Conservation (phyloP, 805 yeast genomes). For the Ogataea trehaloabstinens region DNA sequence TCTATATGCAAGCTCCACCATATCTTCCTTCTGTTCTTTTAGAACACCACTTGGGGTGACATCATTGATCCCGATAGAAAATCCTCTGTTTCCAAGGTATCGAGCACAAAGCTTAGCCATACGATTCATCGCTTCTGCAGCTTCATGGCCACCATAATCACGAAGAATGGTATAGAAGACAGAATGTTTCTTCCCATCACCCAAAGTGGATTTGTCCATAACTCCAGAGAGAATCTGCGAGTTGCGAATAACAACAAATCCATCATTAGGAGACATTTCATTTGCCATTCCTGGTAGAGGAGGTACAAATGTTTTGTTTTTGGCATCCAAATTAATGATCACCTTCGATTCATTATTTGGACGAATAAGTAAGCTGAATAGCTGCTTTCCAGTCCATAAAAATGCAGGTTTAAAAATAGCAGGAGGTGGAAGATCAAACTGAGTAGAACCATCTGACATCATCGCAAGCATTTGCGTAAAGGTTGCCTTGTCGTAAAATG, state of each 20-base stretch:
- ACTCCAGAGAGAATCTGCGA: conserved; percentile 88
- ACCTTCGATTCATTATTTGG: conserved; percentile 80
- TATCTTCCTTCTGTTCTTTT: conserved; percentile 72
- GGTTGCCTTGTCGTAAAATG: conserved; percentile 85
- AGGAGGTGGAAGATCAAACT: conserved; percentile 95
- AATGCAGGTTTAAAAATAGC: conserved; percentile 83
- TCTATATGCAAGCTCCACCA: conserved; percentile 87
- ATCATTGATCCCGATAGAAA: conserved; percentile 95
- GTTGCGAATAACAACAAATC: conserved; percentile 86
- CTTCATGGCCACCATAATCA: conserved; percentile 96
- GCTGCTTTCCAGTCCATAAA: conserved; percentile 97
- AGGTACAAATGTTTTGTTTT: conserved; percentile 83
- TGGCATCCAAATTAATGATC: conserved; percentile 87
- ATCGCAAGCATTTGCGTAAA: conserved; percentile 80
- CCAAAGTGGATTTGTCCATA: conserved; percentile 94
- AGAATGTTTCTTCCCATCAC: conserved; percentile 97
- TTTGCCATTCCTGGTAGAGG: conserved; percentile 71
- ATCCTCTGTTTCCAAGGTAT: conserved; percentile 90
- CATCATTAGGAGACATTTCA: conserved; percentile 98
- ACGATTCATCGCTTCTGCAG: conserved; percentile 94
- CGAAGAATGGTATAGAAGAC: conserved; percentile 92
- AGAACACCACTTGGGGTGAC: conserved; percentile 89
- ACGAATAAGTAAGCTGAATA: conserved; percentile 80
- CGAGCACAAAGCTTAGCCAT: conserved; percentile 99
- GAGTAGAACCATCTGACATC: conserved; percentile 92